These are phyloP conservation scores for Ziziphus jujuba DNA, from an alignment of 306 rosid species.

Conservation along the genomic window DNA sequence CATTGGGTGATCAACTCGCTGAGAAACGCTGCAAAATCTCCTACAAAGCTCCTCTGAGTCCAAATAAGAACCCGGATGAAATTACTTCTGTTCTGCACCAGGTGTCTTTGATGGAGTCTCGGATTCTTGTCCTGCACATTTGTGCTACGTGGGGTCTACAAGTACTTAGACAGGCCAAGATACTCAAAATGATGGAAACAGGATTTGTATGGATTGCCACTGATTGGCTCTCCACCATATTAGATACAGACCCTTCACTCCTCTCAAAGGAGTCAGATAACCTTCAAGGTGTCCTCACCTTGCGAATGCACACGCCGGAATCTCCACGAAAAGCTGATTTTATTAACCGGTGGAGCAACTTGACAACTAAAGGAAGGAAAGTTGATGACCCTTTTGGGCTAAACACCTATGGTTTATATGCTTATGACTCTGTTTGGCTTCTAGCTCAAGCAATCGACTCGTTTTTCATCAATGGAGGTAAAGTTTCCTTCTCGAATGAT, in stretches of 20 bases:
- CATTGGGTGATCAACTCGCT: constrained; percentile 29
- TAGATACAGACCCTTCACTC: constrained; percentile 21
- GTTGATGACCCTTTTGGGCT: constrained; percentile 9
- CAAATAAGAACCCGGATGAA: constrained; percentile 10
- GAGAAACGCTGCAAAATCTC: constrained; percentile 33
- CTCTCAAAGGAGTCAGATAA: not conserved
- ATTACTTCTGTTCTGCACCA: constrained; percentile 8
- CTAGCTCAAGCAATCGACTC: constrained; percentile 24
- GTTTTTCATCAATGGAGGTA: constrained; percentile 9
- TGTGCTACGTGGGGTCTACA: constrained; percentile 18
- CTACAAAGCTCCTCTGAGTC: constrained; percentile 26
- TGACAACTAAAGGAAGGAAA: constrained; percentile 1
- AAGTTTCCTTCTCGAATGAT: constrained; percentile 19
- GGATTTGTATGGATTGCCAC: constrained; percentile 36
- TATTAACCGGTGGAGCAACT: constrained; percentile 14
- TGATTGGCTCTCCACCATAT: constrained; percentile 30
- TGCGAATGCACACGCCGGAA: constrained; percentile 22
- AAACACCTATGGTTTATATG: constrained; percentile 22
- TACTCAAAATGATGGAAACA: constrained; percentile 21
- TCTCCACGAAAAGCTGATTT: not conserved
- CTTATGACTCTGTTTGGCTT: constrained; percentile 32
- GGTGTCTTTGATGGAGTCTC: constrained; percentile 22
- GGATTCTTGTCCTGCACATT: constrained; percentile 29
- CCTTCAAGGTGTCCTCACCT: constrained; percentile 33
- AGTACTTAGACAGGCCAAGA: constrained; percentile 11